A percentile compares a stretch with the other conserved stretches of the same genome.
Evolutionary conservation across 352 stramenopile species (phyloP).

Genomic region (Pythium dissotocum): DNA sequence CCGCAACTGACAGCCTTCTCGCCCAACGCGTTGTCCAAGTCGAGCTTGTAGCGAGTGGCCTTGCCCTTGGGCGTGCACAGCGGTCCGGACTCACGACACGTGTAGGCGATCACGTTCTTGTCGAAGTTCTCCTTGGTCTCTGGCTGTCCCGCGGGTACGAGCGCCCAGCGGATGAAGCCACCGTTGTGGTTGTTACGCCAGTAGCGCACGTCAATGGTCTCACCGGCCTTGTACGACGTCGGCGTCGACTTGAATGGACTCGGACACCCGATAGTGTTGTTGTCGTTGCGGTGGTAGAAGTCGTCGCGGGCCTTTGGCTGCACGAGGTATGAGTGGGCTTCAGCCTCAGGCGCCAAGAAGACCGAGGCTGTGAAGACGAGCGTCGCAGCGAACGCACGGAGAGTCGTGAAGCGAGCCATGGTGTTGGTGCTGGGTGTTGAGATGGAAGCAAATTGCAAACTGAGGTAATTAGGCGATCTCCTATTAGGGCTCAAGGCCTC

Average conservation of each 20-base stretch:
- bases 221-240: slow-evolving; percentile 8
- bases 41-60: slow-evolving; percentile 2
- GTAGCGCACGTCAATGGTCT: slow-evolving; percentile 31
- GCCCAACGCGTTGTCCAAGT: background rate
- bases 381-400: background rate
- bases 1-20: slow-evolving; percentile 5
- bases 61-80: slow-evolving; percentile 16
- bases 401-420: background rate
- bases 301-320: background rate
- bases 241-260: background rate
- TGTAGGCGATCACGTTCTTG: slow-evolving; percentile 28
- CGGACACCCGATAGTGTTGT: background rate
- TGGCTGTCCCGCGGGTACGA: slow-evolving; percentile 19
- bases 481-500: background rate
- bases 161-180: slow-evolving; percentile 31
- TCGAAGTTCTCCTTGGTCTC: slow-evolving; percentile 32
- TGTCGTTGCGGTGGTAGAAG: background rate
- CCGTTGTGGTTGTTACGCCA: slow-evolving; percentile 33
- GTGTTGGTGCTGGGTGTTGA: background rate
- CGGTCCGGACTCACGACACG: slow-evolving; percentile 25
- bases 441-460: background rate
- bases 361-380: background rate
- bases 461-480: background rate
- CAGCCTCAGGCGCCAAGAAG: background rate
- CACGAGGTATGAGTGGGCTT: background rate